Base-by-base conservation (phyloP, 177 flowering plant species). In the Viscum album region DNA sequence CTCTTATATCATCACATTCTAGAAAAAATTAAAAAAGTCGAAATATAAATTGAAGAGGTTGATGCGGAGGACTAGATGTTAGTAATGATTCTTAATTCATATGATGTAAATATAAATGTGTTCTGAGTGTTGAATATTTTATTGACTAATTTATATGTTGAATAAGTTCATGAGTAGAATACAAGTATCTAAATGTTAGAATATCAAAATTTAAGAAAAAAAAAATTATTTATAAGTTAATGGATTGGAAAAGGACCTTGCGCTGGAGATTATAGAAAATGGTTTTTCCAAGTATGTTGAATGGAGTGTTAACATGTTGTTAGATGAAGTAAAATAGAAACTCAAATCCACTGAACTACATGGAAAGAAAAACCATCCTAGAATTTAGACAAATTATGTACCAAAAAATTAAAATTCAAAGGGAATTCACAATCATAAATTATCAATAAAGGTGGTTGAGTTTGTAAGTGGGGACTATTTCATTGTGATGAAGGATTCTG, bases 371-470 rank as follows among this genome's bases (percentile, higher is more conserved):
- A 78, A 65, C 32, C 76, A 91, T 24, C 71, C 88, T 74, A 89
- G 82, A 75, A 77, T 85, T 2, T 95, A 97, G 97, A 85, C 88
- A 10, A 92, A 89, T 73, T 95, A 85, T 82, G 85, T 89, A 5
- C 97, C 92, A 10, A 97, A 96, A n/a, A 73, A 82, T 10, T 68
- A 94, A 71, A 89, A 92, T 82, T 95, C 98, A 34, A 92, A 89
- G 81, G 94, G 92, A 34, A 95, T 95, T 76, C 91, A 82, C 80
- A 88, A 95, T 74, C 96, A 89, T n/a, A n/a, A 92, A 70, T 95
- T 90, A 69, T 84, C 90, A 35, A 97, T 97, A 75, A 95, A 94
- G 99, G 99, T 94, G 29, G 93, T 95, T 64, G 99, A 95, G 79
- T 91, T 95, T 85, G 97, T 89, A 31, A 92, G 97, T 80, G 99